phyloP scores from a whole-genome alignment of 1,284 basidiomycete genomes.

The Apiotrichum gracile region DNA sequence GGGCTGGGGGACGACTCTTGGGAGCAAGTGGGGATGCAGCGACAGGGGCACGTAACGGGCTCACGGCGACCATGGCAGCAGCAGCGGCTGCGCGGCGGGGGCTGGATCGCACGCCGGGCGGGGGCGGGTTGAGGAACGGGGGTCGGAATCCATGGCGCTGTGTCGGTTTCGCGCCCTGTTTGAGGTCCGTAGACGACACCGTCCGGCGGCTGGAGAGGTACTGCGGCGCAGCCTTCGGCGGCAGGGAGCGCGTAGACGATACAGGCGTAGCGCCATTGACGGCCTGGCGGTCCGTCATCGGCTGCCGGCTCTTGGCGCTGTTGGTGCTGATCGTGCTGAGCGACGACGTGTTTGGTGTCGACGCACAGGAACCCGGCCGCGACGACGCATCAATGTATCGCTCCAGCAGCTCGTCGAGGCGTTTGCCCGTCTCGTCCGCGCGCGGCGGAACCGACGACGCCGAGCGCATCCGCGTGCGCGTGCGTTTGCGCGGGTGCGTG shows the following conservation, averaged over 20 bases:
- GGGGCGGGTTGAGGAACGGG: background rate
- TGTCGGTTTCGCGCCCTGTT: background rate
- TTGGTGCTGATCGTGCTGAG: too few relatives aligned
- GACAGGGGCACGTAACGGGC: background rate
- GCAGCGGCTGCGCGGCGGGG: constrained; percentile 2
- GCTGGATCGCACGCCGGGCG: constrained; percentile 1
- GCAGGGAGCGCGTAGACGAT: background rate
- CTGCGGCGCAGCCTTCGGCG: background rate
- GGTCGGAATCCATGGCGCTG: background rate
- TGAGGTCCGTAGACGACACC: background rate
- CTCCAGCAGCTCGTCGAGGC: constrained; percentile 14
- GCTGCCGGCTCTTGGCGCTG: background rate
- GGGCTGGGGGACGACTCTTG: too few relatives aligned
- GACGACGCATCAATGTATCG: constrained; percentile 4
- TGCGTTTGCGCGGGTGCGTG: background rate
- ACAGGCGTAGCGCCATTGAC: background rate
- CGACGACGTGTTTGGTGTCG: background rate
- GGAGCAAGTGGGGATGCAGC: too few relatives aligned
- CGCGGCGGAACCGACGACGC: background rate
- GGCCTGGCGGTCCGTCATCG: background rate
- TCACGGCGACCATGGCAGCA: background rate
- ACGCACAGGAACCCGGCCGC: background rate
- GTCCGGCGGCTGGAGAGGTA: background rate
- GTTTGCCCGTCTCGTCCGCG: background rate
- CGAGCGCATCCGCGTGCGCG: background rate